A percentile compares a stretch with the other conserved stretches of the same genome.
Conservation (phyloP, 2,329 filamentous ascomycete genomes). For the Fusarium sp. region DNA sequence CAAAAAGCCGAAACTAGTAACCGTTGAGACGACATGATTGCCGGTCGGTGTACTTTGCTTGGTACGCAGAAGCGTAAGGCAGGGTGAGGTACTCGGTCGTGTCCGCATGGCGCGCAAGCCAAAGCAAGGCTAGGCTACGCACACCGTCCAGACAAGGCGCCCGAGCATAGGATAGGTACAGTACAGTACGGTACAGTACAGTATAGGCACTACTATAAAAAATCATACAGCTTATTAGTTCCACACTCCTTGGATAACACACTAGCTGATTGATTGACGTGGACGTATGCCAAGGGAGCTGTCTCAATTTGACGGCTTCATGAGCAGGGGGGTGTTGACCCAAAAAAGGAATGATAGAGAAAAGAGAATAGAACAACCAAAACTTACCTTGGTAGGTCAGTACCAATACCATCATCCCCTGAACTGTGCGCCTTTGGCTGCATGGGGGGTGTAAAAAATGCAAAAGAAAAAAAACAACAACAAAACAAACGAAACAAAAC, state of each 20-base stretch:
- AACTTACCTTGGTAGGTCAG: neutral
- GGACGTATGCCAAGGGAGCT: constrained; percentile 43
- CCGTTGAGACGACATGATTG: constrained; percentile 35
- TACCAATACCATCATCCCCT: neutral
- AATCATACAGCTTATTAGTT: constrained; percentile 13
- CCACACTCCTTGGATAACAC: constrained; percentile 25
- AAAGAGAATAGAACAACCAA: constrained; percentile 9
- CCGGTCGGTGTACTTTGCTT: constrained; percentile 30
- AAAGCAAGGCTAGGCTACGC: constrained; percentile 34
- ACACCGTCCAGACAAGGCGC: constrained; percentile 32
- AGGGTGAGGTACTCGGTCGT: constrained; percentile 37
- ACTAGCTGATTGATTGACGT: constrained; percentile 45
- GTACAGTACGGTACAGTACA: constrained; percentile 12
- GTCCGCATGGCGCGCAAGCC: constrained; percentile 21
- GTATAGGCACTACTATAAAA: neutral
- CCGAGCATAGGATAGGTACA: constrained; percentile 24
- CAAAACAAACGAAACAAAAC: neutral
- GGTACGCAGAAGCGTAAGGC: constrained; percentile 29
- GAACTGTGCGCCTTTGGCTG: constrained; percentile 22
- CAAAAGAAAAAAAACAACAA: constrained; percentile 5
- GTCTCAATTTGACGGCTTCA: constrained; percentile 48
- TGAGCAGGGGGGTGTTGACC: constrained; percentile 33
- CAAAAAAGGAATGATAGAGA: constrained; percentile 27
- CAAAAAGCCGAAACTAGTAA: constrained; percentile 41
- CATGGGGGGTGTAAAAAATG: constrained; percentile 18